Conservation (phyloP, 2,329 filamentous ascomycete genomes). For the Fusarium sp. region DNA sequence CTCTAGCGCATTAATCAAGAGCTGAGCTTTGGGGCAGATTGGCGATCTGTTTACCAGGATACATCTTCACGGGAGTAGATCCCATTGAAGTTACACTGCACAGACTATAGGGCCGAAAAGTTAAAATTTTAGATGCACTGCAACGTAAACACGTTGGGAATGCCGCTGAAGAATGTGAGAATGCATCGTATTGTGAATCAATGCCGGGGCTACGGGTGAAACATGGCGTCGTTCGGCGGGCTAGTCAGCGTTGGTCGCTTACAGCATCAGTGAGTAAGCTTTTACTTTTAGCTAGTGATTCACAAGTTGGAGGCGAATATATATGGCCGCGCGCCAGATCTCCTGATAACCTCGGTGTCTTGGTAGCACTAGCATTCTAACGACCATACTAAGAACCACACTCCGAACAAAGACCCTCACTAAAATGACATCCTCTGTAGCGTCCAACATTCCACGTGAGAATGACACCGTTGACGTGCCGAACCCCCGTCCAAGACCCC, state of each 20-base stretch:
- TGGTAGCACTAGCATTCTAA: not conserved
- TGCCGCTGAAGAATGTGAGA: not conserved
- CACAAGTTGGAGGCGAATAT: not conserved
- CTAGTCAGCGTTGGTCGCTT: not conserved
- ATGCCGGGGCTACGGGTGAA: not conserved
- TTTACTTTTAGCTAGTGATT: not conserved
- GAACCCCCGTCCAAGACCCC: not conserved
- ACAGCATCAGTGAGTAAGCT: slow-evolving; percentile 1
- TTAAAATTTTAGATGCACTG: not conserved
- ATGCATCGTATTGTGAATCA: not conserved
- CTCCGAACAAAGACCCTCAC: not conserved
- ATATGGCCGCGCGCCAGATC: no score
- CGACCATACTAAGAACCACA: not conserved
- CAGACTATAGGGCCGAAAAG: not conserved
- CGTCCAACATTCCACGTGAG: not conserved
- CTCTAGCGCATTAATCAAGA: not conserved
- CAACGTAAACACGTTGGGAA: not conserved
- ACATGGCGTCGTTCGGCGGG: not conserved
- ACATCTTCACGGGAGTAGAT: not conserved
- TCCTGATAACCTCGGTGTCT: not conserved
- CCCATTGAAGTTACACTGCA: not conserved
- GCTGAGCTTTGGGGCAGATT: not conserved
- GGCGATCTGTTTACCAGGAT: not conserved
- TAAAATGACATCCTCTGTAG: not conserved
- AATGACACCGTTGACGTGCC: not conserved